Percentiles rank a stretch among this genome's conserved stretches.
These are phyloP conservation scores for Galeopsis tetrahit DNA, from an alignment of 257 asterid species.

Conservation along the genomic window DNA sequence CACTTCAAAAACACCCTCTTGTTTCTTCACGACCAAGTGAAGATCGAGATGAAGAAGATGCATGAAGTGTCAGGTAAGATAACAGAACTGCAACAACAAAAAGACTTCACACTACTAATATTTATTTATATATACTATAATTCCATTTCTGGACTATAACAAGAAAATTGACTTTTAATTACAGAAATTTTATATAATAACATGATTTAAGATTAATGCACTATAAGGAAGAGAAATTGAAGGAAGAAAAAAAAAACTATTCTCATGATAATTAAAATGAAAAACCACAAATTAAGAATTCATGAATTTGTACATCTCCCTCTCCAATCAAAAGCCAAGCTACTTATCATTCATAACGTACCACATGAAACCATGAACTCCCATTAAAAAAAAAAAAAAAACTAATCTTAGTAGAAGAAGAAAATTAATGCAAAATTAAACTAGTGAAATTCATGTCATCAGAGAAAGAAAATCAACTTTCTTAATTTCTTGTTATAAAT, in stretches of 20 bases:
- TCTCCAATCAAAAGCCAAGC: slow-evolving; percentile 38
- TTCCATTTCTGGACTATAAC: too few relatives aligned
- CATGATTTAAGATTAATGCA: too few relatives aligned
- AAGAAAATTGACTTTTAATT: too few relatives aligned
- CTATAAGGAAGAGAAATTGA: not conserved
- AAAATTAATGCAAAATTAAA: slow-evolving; percentile 26
- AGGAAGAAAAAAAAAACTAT: slow-evolving; percentile 21
- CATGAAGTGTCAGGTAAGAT: slow-evolving; percentile 41
- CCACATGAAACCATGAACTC: slow-evolving; percentile 47
- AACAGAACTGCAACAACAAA: slow-evolving; percentile 37
- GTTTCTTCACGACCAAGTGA: slow-evolving; percentile 47
- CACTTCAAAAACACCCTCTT: slow-evolving; percentile 22
- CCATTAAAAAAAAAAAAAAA: slow-evolving; percentile 5
- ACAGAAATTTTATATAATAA: too few relatives aligned
- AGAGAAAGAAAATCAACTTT: slow-evolving; percentile 17
- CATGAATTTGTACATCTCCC: slow-evolving; percentile 55
- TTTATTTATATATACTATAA: too few relatives aligned
- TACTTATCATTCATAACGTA: not conserved
- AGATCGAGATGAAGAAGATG: slow-evolving; percentile 32
- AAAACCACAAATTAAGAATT: slow-evolving; percentile 37
- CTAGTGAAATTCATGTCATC: slow-evolving; percentile 13
- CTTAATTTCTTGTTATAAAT: not conserved
- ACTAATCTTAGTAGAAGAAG: slow-evolving; percentile 34
- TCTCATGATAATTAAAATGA: slow-evolving; percentile 17
- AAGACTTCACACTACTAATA: not conserved